A percentile compares a stretch with the other conserved stretches of the same genome.
Conservation (phyloP, 176 grass and related monocot species). For the Cocos nucifera region DNA sequence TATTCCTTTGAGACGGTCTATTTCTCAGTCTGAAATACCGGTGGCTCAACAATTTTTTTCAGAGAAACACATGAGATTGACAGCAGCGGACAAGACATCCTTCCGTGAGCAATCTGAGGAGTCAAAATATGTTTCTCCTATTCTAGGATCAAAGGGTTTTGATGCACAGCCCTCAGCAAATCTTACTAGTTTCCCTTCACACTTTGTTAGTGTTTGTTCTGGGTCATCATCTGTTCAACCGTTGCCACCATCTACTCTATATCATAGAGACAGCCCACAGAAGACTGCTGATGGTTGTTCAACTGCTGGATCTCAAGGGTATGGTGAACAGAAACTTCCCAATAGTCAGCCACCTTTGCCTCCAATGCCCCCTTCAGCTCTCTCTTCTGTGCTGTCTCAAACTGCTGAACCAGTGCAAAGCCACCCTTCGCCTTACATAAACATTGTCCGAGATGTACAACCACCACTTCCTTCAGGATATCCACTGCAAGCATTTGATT, state of each 20-base stretch:
- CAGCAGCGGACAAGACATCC: slow-evolving; percentile 21
- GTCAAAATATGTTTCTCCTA: slow-evolving; percentile 29
- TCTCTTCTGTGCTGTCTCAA: slow-evolving; percentile 29
- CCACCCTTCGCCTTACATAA: slow-evolving; percentile 31
- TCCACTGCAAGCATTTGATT: slow-evolving; percentile 57
- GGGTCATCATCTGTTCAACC: slow-evolving; percentile 25
- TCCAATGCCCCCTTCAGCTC: slow-evolving; percentile 58
- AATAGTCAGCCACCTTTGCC: slow-evolving; percentile 79
- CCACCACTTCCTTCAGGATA: slow-evolving; percentile 57
- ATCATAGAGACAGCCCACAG: slow-evolving; percentile 35
- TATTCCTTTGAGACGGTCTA: slow-evolving; percentile 9
- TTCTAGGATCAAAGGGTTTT: slow-evolving; percentile 17
- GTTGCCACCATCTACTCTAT: slow-evolving; percentile 24
- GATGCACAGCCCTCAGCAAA: slow-evolving; percentile 2
- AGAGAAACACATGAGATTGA: slow-evolving; percentile 27
- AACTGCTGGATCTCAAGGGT: slow-evolving; percentile 30
- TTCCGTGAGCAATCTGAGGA: slow-evolving; percentile 38
- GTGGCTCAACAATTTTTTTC: slow-evolving; percentile 26
- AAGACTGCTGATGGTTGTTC: slow-evolving; percentile 30
- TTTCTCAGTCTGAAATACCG: slow-evolving; percentile 17
- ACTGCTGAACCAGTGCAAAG: slow-evolving; percentile 46
- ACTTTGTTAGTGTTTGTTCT: slow-evolving; percentile 16
- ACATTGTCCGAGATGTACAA: slow-evolving; percentile 43
- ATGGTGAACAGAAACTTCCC: slow-evolving; percentile 33
- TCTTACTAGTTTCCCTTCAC: slow-evolving; percentile 8